Evolutionary conservation across 208 protist genomes (phyloP).

Genomic region (Leptomonas seymouri): DNA sequence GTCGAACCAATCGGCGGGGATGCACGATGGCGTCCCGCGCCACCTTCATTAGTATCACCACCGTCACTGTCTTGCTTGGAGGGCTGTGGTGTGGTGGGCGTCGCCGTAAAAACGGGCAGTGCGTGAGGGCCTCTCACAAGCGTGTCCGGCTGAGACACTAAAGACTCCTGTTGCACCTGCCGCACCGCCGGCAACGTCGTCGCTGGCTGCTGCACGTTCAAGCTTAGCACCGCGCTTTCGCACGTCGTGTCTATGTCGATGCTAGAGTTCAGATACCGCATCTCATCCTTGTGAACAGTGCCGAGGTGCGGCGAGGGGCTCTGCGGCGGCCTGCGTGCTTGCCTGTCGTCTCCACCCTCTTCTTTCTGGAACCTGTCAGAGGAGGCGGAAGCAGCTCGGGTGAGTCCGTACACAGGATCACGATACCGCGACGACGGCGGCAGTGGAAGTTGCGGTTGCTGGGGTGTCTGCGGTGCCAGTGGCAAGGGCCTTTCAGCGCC

Average conservation of each 20-base stretch:
- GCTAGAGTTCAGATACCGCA: background rate
- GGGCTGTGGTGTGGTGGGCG: conserved; percentile 1
- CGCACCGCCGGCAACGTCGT: conserved; percentile 1
- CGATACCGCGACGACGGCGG: too few species aligned
- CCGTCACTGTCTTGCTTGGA: background rate
- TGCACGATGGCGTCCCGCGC: background rate
- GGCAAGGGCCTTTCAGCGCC: background rate
- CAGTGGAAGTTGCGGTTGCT: conserved; percentile 2
- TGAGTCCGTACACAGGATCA: background rate
- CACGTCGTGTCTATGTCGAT: background rate
- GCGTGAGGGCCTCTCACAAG: background rate
- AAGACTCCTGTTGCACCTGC: conserved; percentile 15
- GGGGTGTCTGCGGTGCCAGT: background rate
- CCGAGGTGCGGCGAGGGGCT: background rate
- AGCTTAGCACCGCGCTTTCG: background rate
- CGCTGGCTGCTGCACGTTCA: background rate
- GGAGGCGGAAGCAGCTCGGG: background rate
- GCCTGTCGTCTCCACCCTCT: background rate
- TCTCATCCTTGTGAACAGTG: background rate
- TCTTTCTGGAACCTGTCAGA: too few species aligned
- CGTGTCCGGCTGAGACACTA: background rate
- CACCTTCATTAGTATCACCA: background rate
- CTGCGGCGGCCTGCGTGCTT: background rate
- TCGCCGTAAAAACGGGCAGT: conserved; percentile 10
- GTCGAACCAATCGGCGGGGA: background rate